Evolutionary conservation across 306 rosid species (phyloP), one percentile per base, ranked within the genome.

Genomic region (Gastrolobium bilobum): DNA sequence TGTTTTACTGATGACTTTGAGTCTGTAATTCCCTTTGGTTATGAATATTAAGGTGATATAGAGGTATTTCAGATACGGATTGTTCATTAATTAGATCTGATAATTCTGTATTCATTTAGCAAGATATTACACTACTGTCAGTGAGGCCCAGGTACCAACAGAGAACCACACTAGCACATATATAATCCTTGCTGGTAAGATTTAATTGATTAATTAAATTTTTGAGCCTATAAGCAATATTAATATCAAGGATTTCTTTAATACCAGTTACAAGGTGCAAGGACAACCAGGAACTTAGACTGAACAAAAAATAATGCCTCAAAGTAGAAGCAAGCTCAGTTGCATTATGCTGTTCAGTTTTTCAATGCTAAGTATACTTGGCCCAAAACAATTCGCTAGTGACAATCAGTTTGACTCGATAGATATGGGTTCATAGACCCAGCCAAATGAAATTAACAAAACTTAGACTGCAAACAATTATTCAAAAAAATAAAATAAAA

Each of bases 391-490:
- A 58, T 38, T 57, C 71, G 56, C 15, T 29, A 7, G 48, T 46
- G 71, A 29, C 46, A 67, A 37, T 69, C 68, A 52, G 67, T 62
- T 71, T 71, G 58, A 51, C 53, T 40, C 66, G 8, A 63, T 37
- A 71, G 39, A 47, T 60, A 79, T 48, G 1, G 69, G 35, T 51
- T 51, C 75, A 65, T 46, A 71, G 2, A 47, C 77, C 38, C 20
- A 47, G 38, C 31, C 69, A 75, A 62, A 43, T 33, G 8, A 35
- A 69, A 69, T 48, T 5, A 44, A 50, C 44, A 56, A 65, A 79
- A 53, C 52, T 34, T 68, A 57, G 60, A 70, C 73, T 81, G 75
- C 68, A 40, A 52, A 57, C 53, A 50, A 58, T 30, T 59, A 31
- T 48, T 35, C 1, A 35, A 14, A 2, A 31, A 39, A 31, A 60